Evolutionary conservation across 2,329 filamentous ascomycete genomes (phyloP).

Genomic region (Fusarium tuaranense): DNA sequence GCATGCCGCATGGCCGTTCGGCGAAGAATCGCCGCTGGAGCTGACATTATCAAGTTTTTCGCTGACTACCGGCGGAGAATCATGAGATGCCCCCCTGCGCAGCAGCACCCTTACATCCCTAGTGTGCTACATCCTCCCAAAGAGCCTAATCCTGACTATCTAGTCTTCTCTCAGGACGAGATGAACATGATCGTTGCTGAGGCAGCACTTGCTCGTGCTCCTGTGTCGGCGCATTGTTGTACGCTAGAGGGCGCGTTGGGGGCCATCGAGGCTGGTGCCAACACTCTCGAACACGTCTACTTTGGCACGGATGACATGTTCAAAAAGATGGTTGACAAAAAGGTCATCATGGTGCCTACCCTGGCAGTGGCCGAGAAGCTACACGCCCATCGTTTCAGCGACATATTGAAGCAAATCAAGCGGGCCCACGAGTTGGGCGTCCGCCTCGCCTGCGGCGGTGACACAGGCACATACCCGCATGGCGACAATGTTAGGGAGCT

Average conservation of each 20-base stretch:
- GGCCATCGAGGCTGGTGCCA: not conserved
- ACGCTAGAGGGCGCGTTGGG: not conserved
- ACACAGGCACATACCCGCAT: not conserved
- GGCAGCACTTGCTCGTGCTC: not conserved
- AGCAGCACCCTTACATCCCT: not conserved
- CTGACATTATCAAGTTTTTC: not conserved
- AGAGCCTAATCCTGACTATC: not conserved
- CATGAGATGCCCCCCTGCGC: not conserved
- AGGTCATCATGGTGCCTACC: not conserved
- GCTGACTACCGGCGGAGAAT: not conserved
- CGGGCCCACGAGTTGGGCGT: not conserved
- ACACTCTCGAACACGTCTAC: not conserved
- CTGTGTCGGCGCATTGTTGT: not conserved
- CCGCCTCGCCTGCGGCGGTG: not conserved
- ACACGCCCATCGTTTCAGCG: not conserved
- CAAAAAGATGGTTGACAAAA: not conserved
- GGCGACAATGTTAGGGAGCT: not conserved
- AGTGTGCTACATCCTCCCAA: not conserved
- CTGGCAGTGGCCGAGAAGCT: not conserved
- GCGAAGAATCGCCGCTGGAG: not conserved
- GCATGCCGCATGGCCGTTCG: not conserved
- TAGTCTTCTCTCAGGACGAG: not conserved
- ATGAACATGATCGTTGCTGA: not conserved
- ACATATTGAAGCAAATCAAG: not conserved
- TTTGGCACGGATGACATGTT: not conserved